These are phyloP conservation scores for Sergeia podlipaevii DNA, from an alignment of 208 protist genomes.

Conservation along the genomic window DNA sequence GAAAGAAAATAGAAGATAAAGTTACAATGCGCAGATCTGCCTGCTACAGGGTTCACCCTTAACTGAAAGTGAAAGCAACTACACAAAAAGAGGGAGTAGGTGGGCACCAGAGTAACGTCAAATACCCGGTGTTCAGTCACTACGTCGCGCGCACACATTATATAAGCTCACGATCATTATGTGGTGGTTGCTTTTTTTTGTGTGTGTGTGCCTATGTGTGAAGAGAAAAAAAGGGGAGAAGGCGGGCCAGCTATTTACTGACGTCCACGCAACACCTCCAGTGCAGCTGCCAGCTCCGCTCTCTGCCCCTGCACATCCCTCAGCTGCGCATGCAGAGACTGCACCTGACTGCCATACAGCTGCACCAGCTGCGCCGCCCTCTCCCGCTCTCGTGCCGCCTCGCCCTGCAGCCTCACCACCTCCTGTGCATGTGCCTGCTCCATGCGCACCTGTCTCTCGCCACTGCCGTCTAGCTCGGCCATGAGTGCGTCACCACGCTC, in stretches of 20 bases:
- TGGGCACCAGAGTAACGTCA: too few relatives aligned
- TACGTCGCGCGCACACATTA: too few relatives aligned
- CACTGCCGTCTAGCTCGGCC: conserved; percentile 47
- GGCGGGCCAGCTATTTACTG: background rate
- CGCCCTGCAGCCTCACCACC: conserved; percentile 22
- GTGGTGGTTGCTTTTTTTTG: background rate
- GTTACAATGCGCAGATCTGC: too few relatives aligned
- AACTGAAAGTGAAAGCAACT: too few relatives aligned
- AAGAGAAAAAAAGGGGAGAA: background rate
- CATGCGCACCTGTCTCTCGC: conserved; percentile 28
- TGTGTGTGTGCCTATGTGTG: background rate
- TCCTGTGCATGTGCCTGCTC: conserved; percentile 23
- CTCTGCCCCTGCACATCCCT: conserved; percentile 30
- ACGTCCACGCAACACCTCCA: conserved; percentile 5
- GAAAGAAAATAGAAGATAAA: too few relatives aligned
- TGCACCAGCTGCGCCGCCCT: conserved; percentile 50
- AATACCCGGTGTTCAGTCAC: too few relatives aligned
- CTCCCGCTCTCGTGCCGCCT: conserved; percentile 40
- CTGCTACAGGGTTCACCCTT: too few relatives aligned
- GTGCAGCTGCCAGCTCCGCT: conserved; percentile 14
- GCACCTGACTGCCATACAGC: conserved; percentile 54
- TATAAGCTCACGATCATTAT: too few relatives aligned
- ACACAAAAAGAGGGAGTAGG: too few relatives aligned
- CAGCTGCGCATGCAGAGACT: conserved; percentile 58
- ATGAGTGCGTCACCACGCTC: conserved; percentile 32